These are phyloP conservation scores for Camellia japonica DNA, from an alignment of 148 eudicot species.

Conservation along the genomic window DNA sequence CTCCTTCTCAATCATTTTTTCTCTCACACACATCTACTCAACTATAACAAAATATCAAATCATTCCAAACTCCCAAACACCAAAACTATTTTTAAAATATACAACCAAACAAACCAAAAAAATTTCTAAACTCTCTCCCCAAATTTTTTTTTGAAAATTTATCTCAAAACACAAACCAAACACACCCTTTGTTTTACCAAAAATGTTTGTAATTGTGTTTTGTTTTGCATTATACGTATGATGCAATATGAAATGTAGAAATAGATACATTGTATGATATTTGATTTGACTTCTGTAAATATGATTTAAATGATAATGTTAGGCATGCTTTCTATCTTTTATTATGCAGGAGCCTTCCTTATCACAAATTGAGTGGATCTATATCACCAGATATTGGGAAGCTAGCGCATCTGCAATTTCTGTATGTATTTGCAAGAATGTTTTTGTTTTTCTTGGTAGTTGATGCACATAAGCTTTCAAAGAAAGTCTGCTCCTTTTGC, in stretches of 20 bases:
- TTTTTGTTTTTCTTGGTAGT: conserved; percentile 15
- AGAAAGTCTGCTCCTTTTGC: neutral
- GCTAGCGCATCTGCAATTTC: conserved; percentile 76
- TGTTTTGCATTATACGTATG: neutral
- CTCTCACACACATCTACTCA: too few relatives aligned
- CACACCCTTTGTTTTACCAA: neutral
- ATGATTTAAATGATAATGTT: neutral
- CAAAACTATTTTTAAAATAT: too few relatives aligned
- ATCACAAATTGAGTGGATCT: conserved; percentile 84
- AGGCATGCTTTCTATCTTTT: neutral
- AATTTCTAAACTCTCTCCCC: too few relatives aligned
- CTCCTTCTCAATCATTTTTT: too few relatives aligned
- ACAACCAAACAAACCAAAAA: too few relatives aligned
- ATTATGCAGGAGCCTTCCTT: conserved; percentile 76
- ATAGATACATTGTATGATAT: neutral
- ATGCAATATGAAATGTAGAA: neutral
- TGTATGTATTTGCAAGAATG: conserved; percentile 53
- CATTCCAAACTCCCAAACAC: too few relatives aligned
- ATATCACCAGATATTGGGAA: conserved; percentile 88
- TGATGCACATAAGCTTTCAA: conserved; percentile 8
- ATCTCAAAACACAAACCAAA: too few relatives aligned
- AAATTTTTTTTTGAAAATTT: too few relatives aligned
- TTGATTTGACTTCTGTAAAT: neutral
- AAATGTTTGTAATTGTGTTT: neutral
- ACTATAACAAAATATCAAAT: too few relatives aligned